phyloP scores from a whole-genome alignment of 176 grass and related monocot species.

The Sorghum bicolor region DNA sequence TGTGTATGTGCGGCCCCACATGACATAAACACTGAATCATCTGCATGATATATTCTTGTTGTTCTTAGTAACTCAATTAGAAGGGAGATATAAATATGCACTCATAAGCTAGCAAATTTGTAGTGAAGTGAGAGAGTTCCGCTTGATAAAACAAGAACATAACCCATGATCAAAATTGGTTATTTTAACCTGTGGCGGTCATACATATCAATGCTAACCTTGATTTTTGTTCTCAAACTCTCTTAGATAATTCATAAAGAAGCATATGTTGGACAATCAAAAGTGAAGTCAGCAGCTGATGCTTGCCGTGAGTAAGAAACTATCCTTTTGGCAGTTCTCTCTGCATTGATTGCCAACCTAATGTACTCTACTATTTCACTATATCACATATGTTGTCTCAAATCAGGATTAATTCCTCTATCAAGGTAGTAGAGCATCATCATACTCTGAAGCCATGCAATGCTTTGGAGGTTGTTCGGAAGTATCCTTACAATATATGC shows the following conservation, averaged over 20 bases:
- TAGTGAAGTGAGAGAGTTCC: not conserved
- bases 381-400: constrained; percentile 28
- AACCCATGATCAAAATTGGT: not conserved
- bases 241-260: constrained; percentile 91
- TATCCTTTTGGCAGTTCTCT: not conserved
- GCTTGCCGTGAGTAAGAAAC: constrained; percentile 82
- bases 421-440: constrained; percentile 69
- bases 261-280: constrained; percentile 68
- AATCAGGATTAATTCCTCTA: constrained; percentile 90
- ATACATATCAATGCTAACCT: not conserved
- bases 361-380: constrained; percentile 8
- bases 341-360: not conserved
- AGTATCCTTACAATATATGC: constrained; percentile 68
- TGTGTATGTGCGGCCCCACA: too few relatives aligned
- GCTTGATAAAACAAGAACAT: constrained; percentile 12
- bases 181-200: not conserved
- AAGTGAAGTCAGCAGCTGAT: constrained; percentile 91
- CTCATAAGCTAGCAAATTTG: not conserved
- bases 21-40: constrained; percentile 4
- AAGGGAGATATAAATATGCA: not conserved
- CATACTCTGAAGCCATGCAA: constrained; percentile 72
- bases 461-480: constrained; percentile 66
- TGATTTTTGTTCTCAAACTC: constrained; percentile 26
- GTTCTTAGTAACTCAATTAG: not conserved
- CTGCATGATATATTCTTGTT: not conserved